Evolutionary conservation across 352 stramenopile species (phyloP).

Genomic region (Phytopythium vexans): DNA sequence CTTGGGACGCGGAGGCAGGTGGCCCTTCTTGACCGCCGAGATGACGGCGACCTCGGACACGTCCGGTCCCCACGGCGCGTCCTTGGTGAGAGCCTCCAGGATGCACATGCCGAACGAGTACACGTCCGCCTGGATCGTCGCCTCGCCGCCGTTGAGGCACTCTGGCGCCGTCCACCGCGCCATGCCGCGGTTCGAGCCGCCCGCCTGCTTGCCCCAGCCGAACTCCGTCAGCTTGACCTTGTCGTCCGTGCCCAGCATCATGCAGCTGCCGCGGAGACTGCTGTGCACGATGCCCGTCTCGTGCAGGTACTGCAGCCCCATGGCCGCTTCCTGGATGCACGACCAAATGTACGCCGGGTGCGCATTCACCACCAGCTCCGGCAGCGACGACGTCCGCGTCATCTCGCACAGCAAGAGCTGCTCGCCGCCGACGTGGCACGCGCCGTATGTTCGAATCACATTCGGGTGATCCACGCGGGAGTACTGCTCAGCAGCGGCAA

Average conservation of each 20-base stretch:
- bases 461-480: constrained; percentile 20
- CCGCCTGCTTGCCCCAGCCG: constrained; percentile 10
- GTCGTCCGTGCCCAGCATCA: constrained; percentile 15
- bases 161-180: constrained; percentile 28
- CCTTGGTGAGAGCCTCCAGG: constrained; percentile 21
- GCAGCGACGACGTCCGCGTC: constrained; percentile 6
- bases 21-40: constrained; percentile 9
- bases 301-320: constrained; percentile 23
- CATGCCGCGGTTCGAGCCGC: not conserved
- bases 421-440: constrained; percentile 17
- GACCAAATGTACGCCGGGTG: constrained; percentile 10
- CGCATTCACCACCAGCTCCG: not conserved
- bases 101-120: constrained; percentile 36
- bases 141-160: constrained; percentile 15
- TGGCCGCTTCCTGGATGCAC: constrained; percentile 14
- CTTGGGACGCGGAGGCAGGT: constrained; percentile 6
- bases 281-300: constrained; percentile 16
- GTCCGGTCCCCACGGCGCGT: constrained; percentile 15
- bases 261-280: constrained; percentile 20
- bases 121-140: constrained; percentile 21
- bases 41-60: constrained; percentile 14
- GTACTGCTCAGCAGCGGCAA: constrained; percentile 2
- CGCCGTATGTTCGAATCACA: constrained; percentile 19
- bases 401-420: constrained; percentile 6
- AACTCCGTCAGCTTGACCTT: constrained; percentile 25